These are phyloP conservation scores for Oryza glaberrima DNA, from an alignment of 176 grass and related monocot genomes.

Conservation along the genomic window DNA sequence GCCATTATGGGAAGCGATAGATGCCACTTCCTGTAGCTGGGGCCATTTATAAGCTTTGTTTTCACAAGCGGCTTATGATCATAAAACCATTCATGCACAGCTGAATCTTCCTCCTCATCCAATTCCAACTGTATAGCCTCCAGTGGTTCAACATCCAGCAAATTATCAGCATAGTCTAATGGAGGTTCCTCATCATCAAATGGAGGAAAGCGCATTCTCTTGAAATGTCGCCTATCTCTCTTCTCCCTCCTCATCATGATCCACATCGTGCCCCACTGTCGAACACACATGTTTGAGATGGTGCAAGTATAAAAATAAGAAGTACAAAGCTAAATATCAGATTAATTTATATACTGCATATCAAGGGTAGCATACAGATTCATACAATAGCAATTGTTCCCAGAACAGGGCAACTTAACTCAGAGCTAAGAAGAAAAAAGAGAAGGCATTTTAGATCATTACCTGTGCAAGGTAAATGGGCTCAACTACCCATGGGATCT, in stretches of 20 bases:
- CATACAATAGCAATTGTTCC: background rate
- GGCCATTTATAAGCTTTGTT: conserved; percentile 92
- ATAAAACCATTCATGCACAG: conserved; percentile 96
- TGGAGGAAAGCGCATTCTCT: conserved; percentile 98
- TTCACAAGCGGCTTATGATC: conserved; percentile 99
- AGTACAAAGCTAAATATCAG: background rate
- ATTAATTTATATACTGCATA: background rate
- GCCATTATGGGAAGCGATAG: conserved; percentile 97
- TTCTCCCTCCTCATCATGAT: conserved; percentile 99
- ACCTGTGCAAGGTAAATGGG: conserved; percentile 98
- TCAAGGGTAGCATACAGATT: background rate
- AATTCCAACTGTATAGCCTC: conserved; percentile 96
- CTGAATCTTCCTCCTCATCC: conserved; percentile 92
- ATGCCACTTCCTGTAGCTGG: conserved; percentile 97
- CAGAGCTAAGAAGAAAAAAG: background rate
- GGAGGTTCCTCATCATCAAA: conserved; percentile 99
- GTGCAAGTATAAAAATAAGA: conserved; percentile 27
- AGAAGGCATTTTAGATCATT: conserved; percentile 14
- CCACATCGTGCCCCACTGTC: conserved; percentile 98
- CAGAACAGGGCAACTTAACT: background rate
- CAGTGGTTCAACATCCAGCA: conserved; percentile 91
- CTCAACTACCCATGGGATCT: conserved; percentile 96
- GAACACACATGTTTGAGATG: conserved; percentile 25
- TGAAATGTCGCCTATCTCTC: conserved; percentile 92
- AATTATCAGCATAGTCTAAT: conserved; percentile 96